Evolutionary conservation across 805 yeast genomes (phyloP).

Genomic region (Maudiozyma saulgeensis): DNA sequence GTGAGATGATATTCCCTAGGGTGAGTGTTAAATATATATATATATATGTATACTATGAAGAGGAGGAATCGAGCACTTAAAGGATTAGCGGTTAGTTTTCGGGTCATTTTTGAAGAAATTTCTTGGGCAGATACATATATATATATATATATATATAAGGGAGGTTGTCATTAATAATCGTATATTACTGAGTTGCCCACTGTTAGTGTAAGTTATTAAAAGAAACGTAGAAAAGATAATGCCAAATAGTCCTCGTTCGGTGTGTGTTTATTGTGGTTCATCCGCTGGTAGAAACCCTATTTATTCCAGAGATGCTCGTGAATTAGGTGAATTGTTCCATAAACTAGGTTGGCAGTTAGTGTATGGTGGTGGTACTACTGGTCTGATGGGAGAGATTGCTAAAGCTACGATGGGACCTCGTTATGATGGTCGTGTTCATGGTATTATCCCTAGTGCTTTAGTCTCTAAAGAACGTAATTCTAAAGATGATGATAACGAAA

Average conservation of each 20-base stretch:
- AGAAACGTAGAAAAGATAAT: not conserved
- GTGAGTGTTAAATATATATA: too few species aligned
- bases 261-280: conserved; percentile 86
- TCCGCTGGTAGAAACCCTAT: conserved; percentile 51
- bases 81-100: too few species aligned
- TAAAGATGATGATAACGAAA: conserved; percentile 12
- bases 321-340: conserved; percentile 53
- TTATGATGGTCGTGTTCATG: conserved; percentile 58
- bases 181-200: too few species aligned
- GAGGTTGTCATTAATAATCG: too few species aligned
- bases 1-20: too few species aligned
- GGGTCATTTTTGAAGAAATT: too few species aligned
- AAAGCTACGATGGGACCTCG: conserved; percentile 42
- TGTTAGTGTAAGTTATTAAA: too few species aligned
- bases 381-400: conserved; percentile 73
- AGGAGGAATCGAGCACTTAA: too few species aligned
- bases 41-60: too few species aligned
- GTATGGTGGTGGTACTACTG: conserved; percentile 86
- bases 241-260: conserved; percentile 19
- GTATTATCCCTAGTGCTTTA: conserved; percentile 78
- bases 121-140: too few species aligned
- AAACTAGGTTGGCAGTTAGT: conserved; percentile 59
- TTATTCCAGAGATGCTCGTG: conserved; percentile 45
- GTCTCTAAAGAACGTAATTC: conserved; percentile 60
- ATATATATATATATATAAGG: too few species aligned